These are phyloP conservation scores for Trichomonas tenax DNA, from an alignment of 208 protist species.

Conservation along the genomic window DNA sequence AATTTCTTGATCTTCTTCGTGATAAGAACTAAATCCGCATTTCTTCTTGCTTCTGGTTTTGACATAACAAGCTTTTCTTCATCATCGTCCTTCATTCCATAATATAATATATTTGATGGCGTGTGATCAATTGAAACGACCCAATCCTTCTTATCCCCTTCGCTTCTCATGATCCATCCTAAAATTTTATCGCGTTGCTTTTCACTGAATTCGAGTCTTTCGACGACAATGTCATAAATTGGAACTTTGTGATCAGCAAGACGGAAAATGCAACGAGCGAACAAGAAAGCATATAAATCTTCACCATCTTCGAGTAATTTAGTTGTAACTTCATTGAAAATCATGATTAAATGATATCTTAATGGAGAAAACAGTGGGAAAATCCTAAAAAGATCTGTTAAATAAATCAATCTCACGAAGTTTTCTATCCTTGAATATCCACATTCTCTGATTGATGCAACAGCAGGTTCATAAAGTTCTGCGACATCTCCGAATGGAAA, in stretches of 20 bases:
- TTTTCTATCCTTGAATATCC: background rate
- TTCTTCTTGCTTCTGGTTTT: background rate
- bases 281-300: constrained; percentile 7
- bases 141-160: background rate
- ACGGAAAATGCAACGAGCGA: background rate
- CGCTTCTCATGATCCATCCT: background rate
- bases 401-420: background rate
- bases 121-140: background rate
- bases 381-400: background rate
- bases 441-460: background rate
- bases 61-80: background rate
- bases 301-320: background rate
- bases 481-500: background rate
- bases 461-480: background rate
- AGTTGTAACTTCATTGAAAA: background rate
- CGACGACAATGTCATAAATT: background rate
- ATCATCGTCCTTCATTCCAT: background rate
- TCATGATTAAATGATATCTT: background rate
- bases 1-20: background rate
- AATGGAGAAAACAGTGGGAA: background rate
- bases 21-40: background rate
- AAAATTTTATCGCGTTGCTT: background rate
- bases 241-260: background rate
- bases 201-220: background rate
- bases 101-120: background rate